Evolutionary conservation across 2,329 filamentous ascomycete species (phyloP).

Genomic region (Magnaporthiopsis poae): DNA sequence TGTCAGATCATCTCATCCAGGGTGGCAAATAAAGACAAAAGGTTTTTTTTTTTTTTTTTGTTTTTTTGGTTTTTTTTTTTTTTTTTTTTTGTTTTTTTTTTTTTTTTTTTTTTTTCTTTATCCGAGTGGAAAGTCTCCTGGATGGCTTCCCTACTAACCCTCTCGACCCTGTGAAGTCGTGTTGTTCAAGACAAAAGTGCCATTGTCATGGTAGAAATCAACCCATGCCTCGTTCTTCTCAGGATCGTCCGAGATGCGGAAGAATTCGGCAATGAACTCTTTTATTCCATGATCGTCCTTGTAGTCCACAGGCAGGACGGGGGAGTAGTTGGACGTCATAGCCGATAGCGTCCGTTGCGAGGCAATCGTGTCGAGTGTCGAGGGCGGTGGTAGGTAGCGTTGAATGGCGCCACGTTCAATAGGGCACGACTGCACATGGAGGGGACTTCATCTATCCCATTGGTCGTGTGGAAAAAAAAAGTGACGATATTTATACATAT

Average conservation of each 20-base stretch:
- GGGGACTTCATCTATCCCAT: not conserved
- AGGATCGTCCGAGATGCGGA: conserved; percentile 31
- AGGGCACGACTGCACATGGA: not conserved
- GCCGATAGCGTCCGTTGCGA: not conserved
- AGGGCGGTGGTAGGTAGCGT: not conserved
- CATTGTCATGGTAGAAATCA: conserved; percentile 30
- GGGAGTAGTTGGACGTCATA: conserved; percentile 15
- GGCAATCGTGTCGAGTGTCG: not conserved
- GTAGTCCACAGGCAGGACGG: conserved; percentile 19
- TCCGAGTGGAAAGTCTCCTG: too few relatives aligned
- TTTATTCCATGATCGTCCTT: conserved; percentile 16
- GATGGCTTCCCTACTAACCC: not conserved
- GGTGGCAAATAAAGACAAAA: not conserved
- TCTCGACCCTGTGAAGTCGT: not conserved
- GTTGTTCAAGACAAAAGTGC: conserved; percentile 29
- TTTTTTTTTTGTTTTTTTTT: too few relatives aligned
- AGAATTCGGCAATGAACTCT: conserved; percentile 34
- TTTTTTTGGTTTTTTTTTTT: too few relatives aligned
- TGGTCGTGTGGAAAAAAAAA: not conserved
- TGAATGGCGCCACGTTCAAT: not conserved
- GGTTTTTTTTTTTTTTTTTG: too few relatives aligned
- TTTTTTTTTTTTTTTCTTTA: too few relatives aligned
- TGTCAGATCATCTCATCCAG: not conserved
- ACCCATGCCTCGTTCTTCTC: conserved; percentile 35
- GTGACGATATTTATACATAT: not conserved